Evolutionary conservation across 1,284 basidiomycete species (phyloP).

Genomic region (Calocybe gambosa): DNA sequence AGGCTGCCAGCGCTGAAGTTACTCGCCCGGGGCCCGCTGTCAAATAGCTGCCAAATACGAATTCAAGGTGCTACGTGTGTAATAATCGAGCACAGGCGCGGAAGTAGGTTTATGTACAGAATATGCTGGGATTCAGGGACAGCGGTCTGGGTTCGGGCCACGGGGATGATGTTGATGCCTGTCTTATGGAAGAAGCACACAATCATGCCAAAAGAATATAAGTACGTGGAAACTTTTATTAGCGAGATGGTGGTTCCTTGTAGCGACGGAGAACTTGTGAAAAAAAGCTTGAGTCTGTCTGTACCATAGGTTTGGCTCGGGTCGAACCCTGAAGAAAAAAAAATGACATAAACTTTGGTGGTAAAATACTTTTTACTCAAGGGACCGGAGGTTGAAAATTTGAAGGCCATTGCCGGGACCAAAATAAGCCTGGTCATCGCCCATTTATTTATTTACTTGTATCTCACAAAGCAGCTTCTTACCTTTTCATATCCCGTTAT

Average conservation of each 20-base stretch:
- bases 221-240: neutral
- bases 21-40: neutral
- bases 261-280: neutral
- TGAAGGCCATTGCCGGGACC: slow-evolving; percentile 46
- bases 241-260: neutral
- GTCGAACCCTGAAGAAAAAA: neutral
- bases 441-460: slow-evolving; percentile 24
- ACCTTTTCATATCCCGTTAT: slow-evolving; percentile 34
- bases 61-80: no score
- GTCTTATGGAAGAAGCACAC: neutral
- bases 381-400: slow-evolving; percentile 50
- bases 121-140: neutral
- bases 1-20: neutral
- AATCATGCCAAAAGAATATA: neutral
- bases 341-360: slow-evolving; percentile 1
- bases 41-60: neutral
- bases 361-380: slow-evolving; percentile 25
- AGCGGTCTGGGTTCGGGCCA: neutral
- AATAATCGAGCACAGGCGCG: no score
- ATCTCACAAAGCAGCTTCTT: slow-evolving; percentile 26
- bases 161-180: neutral
- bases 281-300: neutral
- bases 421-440: slow-evolving; percentile 31
- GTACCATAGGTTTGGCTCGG: neutral
- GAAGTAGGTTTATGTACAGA: neutral